Evolutionary conservation across 345 rosid genomes (phyloP), one percentile per base, ranked within the genome.

Genomic region (Eucalyptus pauciflora): DNA sequence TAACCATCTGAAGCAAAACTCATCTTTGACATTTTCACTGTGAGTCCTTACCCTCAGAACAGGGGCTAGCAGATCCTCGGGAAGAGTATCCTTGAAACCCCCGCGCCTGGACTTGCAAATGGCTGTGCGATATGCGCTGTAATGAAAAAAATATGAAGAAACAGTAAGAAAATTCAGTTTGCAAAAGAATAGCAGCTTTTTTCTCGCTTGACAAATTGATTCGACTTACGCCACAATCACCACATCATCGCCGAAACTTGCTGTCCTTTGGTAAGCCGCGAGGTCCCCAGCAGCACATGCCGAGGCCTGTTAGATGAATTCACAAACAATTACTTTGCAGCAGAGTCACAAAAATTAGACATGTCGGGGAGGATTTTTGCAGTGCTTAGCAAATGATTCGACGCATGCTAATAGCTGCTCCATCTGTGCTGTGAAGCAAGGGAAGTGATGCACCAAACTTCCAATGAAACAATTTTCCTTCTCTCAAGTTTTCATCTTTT

Each of bases 91-190:
- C 94, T 98, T 98, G 94, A 96, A 98, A 87, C 98, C 97, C 86
- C 99, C 99, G 17, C 98, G 97, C 93, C 62, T 98, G 12, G 97
- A 91, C 90, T 96, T 98, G 90, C 99, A 96, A 80, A 98, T 95
- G 86, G 99, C 97, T 29, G 99, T 96, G 67, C 99, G 98, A 51
- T 95, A 95, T 1, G 98, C 99, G 88, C 99, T 98, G 94, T 45
- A 80, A 52, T 15, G 54, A 56, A 64, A 85, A 27, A 60, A 17
- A 89, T 17, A 24, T 41, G 43, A 45, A 56, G 60, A 29, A 22
- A 41, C 27, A 86, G 37, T 31, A 50, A 86, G 60, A 85, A 14
- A 89, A 86, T 88, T 22, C 45, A 71, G 6, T 71, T 27, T 43
- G 29, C n/a, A 49, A 22, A 76, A 56, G 67, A 37, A 86, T 52